These are phyloP conservation scores for Zygnema circumcarinatum DNA, from an alignment of 139 green algal species.

Conservation along the genomic window DNA sequence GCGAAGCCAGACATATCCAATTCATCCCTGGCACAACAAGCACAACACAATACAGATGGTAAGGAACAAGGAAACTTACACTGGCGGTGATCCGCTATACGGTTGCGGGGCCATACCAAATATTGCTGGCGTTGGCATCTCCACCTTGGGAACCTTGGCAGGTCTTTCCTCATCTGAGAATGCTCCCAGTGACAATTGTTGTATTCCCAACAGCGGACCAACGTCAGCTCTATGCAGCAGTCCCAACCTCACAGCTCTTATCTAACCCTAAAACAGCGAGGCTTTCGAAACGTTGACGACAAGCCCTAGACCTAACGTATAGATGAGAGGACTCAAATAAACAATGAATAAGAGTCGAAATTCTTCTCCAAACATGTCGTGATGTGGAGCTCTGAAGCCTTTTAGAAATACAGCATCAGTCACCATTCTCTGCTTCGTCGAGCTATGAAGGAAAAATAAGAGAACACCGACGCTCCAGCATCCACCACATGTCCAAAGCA, in stretches of 20 bases:
- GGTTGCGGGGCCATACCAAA: conserved; percentile 25
- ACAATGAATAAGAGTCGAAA: too few species aligned
- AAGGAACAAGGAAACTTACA: conserved; percentile 28
- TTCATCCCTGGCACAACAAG: conserved; percentile 1
- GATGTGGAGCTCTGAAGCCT: too few species aligned
- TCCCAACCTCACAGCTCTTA: not conserved
- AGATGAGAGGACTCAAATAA: too few species aligned
- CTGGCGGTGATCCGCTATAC: conserved; percentile 7
- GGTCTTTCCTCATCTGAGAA: conserved; percentile 22
- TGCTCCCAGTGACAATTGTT: not conserved
- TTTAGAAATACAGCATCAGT: too few species aligned
- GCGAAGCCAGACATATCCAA: conserved; percentile 3
- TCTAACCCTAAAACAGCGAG: too few species aligned
- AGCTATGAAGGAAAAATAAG: too few species aligned
- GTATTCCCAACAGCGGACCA: not conserved
- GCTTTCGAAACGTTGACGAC: too few species aligned
- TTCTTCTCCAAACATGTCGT: too few species aligned
- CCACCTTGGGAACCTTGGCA: conserved; percentile 5
- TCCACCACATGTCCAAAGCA: too few species aligned
- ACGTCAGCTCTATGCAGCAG: not conserved
- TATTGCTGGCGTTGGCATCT: not conserved
- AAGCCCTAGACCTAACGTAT: too few species aligned
- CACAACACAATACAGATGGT: conserved; percentile 6
- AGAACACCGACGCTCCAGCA: too few species aligned
- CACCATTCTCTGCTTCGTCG: too few species aligned